Evolutionary conservation across 768 basidiomycete genomes (phyloP), one percentile per base, ranked within the genome.

Genomic region (Amanita muscaria): DNA sequence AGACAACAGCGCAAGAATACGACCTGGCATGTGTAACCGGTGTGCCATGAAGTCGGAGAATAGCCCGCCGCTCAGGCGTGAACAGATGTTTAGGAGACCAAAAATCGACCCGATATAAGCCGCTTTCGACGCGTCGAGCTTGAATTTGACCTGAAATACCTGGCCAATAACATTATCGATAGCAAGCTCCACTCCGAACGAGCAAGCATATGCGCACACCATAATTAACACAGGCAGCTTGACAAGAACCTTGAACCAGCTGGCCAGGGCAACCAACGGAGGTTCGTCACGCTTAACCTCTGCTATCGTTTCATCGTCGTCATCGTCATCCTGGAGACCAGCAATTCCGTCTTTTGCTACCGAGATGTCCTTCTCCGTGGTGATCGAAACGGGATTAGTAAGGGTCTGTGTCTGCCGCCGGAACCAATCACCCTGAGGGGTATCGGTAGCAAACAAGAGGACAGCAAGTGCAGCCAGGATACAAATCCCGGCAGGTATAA

Each of bases 101-200:
- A 62, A 57, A 12, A 61, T 52, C 1, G 62, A 70, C n/a, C 60
- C 59, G 51, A 64, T 60, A 51, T 79, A 79, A 9, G 77, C 78
- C 14, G 77, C 73, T 33, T 66, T 64, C 22, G 70, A 66, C 53
- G 74, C 73, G 12, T 66, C 65, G 44, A 79, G 70, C 14, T 59
- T 56, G 11, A 53, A 35, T 3, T 59, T 52, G 33, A 57, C 56
- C 47, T 63, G 60, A 12, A 77, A 57, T 6, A 73, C 64, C 45
- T 61, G 68, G 15, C 71, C 66, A 51, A 79, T 60, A 47, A 70
- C 69, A 5, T 68, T 69, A 51, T 81, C 76, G 33, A 81, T 66
- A 1, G 72, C 69, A 5, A 81, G 66, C 56, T 80, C 79, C 36
- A 70, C 66, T 0, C 79, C 78, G 50, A 80, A 79, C 2, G 76